These are phyloP conservation scores for Saccharomycopsis vini DNA, from an alignment of 805 yeast genomes.

Conservation along the genomic window DNA sequence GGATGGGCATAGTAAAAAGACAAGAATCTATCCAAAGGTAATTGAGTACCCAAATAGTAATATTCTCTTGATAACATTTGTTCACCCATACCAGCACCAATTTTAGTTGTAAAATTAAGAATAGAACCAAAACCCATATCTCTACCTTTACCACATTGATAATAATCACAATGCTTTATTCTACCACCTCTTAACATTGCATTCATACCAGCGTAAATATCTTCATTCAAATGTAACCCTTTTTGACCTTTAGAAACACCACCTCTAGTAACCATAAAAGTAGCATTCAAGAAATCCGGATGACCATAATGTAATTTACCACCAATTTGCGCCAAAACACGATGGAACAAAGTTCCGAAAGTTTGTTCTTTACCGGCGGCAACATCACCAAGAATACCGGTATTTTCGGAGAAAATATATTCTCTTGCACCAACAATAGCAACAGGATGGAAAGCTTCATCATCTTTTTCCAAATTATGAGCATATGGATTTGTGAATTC, in stretches of 20 bases:
- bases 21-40: constrained; percentile 82
- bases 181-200: constrained; percentile 86
- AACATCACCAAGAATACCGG: constrained; percentile 88
- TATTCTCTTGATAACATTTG: constrained; percentile 88
- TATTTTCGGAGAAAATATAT: constrained; percentile 85
- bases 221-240: constrained; percentile 88
- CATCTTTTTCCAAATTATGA: constrained; percentile 44
- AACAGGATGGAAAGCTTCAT: constrained; percentile 42
- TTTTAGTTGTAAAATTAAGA: constrained; percentile 86
- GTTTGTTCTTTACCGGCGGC: constrained; percentile 98
- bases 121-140: constrained; percentile 92
- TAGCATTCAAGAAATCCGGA: constrained; percentile 87
- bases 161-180: constrained; percentile 91
- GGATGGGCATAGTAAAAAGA: constrained; percentile 96
- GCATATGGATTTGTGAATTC: constrained; percentile 45
- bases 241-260: constrained; percentile 93
- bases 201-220: constrained; percentile 91
- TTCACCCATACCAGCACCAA: constrained; percentile 99
- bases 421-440: constrained; percentile 95
- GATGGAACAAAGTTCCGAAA: constrained; percentile 89
- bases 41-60: constrained; percentile 79
- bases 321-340: constrained; percentile 89
- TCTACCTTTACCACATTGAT: constrained; percentile 95
- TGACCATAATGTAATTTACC: constrained; percentile 95
- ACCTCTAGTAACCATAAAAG: constrained; percentile 91